A percentile compares a stretch with the other conserved stretches of the same genome.
phyloP scores from a whole-genome alignment of 495 filamentous ascomycete species.

The Tuber melanosporum region DNA sequence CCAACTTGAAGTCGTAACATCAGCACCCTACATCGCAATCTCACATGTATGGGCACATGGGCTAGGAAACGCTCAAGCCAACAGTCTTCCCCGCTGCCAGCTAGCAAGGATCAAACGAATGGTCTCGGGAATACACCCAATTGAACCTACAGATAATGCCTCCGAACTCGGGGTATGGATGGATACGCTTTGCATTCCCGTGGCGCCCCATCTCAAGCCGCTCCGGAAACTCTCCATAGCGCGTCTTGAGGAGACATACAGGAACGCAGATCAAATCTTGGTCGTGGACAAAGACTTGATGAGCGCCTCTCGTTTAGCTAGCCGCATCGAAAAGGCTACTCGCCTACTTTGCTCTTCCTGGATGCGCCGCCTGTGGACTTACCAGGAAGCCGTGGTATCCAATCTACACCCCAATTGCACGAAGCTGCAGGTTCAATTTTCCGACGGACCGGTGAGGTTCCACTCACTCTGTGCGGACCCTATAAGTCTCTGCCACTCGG shows the following conservation, averaged over 20 bases:
- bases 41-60: constrained; percentile 23
- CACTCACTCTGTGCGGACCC: constrained; percentile 4
- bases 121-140: constrained; percentile 4
- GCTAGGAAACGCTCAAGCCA: constrained; percentile 15
- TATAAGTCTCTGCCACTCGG: background rate
- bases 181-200: constrained; percentile 44
- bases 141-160: background rate
- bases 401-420: background rate
- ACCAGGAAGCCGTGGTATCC: constrained; percentile 22
- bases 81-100: constrained; percentile 21
- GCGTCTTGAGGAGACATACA: constrained; percentile 39
- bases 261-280: constrained; percentile 31
- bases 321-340: constrained; percentile 14
- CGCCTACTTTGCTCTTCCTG: constrained; percentile 14
- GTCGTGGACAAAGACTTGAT: constrained; percentile 34
- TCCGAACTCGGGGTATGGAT: constrained; percentile 40
- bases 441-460: constrained; percentile 17
- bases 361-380: constrained; percentile 18
- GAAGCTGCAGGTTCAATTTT: constrained; percentile 20
- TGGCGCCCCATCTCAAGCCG: constrained; percentile 10
- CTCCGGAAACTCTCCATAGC: constrained; percentile 32
- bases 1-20: background rate
- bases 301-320: constrained; percentile 5
- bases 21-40: constrained; percentile 9
- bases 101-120: constrained; percentile 5